Base-by-base conservation (phyloP, 2,329 filamentous ascomycete genomes). In the Daldinia eschscholtzii region DNA sequence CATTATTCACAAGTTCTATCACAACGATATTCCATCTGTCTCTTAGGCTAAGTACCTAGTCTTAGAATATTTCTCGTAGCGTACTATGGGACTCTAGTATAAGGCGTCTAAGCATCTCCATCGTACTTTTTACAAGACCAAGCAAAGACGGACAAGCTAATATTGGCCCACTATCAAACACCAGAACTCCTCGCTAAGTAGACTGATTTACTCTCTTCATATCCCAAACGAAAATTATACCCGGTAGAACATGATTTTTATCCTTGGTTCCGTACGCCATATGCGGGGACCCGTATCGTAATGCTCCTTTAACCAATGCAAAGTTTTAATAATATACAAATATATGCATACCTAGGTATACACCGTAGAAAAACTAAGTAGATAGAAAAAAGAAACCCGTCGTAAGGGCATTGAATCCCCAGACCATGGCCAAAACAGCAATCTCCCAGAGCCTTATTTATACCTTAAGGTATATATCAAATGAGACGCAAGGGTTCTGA, bases 111-210 rank as follows among this genome's bases (percentile, higher is more conserved):
- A 48, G 30, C 0, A 30, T 15, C 2, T 50, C 23, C 12, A 30
- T n/a, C 26, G 28, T 30, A 2, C 3, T 33, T 26, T 18, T 52
- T 50, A 30, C 26, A 50, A 50, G 7, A 7, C 26, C 26, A 23
- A 15, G 26, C 18, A 44, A 42, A 6, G 9, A 57, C 26, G 15
- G 6, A 20, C 23, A 57, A 63, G 26, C 33, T 23, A 12, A 55
- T n/a, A 35, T 18, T 33, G 13, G 33, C 37, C 52, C 23, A 35
- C 30, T 28, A 13, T 37, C 39, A 20, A 4, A 65, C 48, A 53
- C 59, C 62, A 18, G 61, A 66, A 69, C 67, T 63, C 67, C 67
- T 60, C 56, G 67, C 63, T 63, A 53, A 18, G 42, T 44, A 50
- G 33, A 20, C 18, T 37, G 60, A 63, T 6, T 13, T 15, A 7